phyloP scores from a whole-genome alignment of 176 grass and related monocot genomes.

The Oryza brachyantha region DNA sequence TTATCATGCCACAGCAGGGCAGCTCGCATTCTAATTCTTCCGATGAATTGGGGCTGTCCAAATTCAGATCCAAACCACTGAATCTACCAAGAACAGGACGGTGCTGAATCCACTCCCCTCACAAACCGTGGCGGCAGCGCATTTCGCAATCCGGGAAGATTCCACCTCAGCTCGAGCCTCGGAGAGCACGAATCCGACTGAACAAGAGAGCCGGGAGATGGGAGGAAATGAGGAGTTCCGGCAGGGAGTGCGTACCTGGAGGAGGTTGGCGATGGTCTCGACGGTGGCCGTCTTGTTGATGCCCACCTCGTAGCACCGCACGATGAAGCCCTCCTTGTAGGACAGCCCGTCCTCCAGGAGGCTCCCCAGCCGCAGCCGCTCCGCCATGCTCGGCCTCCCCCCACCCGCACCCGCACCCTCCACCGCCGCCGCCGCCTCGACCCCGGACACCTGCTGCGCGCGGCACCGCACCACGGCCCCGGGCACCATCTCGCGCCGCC shows the following conservation, averaged over 20 bases:
- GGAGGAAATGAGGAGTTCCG: background rate
- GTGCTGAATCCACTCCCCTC: background rate
- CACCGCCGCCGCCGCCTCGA: slow-evolving; percentile 20
- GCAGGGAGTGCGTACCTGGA: slow-evolving; percentile 48
- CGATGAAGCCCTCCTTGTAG: slow-evolving; percentile 92
- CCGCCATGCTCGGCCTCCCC: slow-evolving; percentile 46
- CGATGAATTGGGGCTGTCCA: background rate
- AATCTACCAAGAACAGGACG: background rate
- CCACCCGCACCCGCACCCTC: background rate
- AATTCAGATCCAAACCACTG: slow-evolving; percentile 17
- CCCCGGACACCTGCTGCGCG: slow-evolving; percentile 21
- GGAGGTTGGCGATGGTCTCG: slow-evolving; percentile 91
- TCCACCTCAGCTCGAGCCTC: background rate
- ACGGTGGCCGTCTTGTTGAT: slow-evolving; percentile 97
- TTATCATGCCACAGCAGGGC: background rate
- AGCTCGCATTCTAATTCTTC: slow-evolving; percentile 6
- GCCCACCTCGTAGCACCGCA: slow-evolving; percentile 90
- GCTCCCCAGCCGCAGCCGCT: slow-evolving; percentile 79
- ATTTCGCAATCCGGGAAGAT: slow-evolving; percentile 10
- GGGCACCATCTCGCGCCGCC: background rate
- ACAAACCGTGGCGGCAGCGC: background rate
- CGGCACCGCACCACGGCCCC: slow-evolving; percentile 23
- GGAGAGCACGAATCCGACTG: background rate
- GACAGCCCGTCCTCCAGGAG: slow-evolving; percentile 76
- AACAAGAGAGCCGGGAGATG: background rate